Conservation (phyloP, 2,329 filamentous ascomycete genomes). For the Epichloe sp. region DNA sequence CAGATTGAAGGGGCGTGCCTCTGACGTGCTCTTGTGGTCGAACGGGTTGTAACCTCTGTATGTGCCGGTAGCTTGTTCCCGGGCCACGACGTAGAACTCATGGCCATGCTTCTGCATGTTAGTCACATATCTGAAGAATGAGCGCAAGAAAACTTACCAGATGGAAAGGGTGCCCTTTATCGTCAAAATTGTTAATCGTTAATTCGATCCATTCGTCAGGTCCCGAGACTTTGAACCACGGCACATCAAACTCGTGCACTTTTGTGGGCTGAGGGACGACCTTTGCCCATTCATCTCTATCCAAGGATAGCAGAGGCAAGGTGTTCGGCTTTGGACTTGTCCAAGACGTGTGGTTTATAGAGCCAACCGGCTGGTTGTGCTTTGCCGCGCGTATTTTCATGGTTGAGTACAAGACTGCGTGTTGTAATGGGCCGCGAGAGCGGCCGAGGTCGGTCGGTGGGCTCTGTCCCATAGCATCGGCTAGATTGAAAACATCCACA, state of each 20-base stretch:
- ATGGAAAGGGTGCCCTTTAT: slow-evolving; percentile 36
- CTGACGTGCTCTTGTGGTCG: slow-evolving; percentile 1
- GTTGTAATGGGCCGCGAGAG: slow-evolving; percentile 4
- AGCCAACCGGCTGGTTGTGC: slow-evolving; percentile 11
- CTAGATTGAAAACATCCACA: slow-evolving; percentile 1
- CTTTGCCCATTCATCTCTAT: slow-evolving; percentile 6
- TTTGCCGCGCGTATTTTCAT: slow-evolving; percentile 9
- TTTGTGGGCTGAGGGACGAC: slow-evolving; percentile 8
- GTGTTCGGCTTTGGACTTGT: slow-evolving; percentile 2
- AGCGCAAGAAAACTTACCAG: slow-evolving; percentile 18
- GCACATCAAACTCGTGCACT: slow-evolving; percentile 8
- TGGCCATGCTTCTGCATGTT: slow-evolving; percentile 9
- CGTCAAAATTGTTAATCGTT: slow-evolving; percentile 36
- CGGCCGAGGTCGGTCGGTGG: background rate
- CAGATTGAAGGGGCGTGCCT: slow-evolving; percentile 2
- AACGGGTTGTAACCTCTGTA: slow-evolving; percentile 9
- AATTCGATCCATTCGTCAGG: slow-evolving; percentile 29
- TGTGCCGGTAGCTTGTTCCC: slow-evolving; percentile 1
- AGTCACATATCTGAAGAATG: background rate
- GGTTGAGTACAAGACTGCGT: slow-evolving; percentile 10
- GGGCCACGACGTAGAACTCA: slow-evolving; percentile 9
- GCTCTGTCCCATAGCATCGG: background rate
- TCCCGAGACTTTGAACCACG: slow-evolving; percentile 8
- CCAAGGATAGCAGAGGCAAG: slow-evolving; percentile 8
- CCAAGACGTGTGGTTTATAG: slow-evolving; percentile 12